Conservation (phyloP, 352 stramenopile genomes). For the Pilasporangium apinafurcum region DNA sequence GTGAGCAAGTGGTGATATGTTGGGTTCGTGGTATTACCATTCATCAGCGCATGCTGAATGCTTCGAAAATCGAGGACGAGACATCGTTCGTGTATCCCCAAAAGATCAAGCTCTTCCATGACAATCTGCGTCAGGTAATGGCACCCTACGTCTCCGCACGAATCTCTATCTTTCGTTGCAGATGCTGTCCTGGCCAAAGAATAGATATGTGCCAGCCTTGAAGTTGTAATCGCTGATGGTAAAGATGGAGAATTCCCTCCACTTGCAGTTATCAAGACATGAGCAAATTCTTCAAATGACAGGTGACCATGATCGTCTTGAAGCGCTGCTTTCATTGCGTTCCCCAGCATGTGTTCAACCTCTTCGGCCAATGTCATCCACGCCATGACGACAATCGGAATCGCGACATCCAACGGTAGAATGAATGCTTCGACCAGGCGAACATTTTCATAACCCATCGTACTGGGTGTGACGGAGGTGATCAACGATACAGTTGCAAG, state of each 20-base stretch:
- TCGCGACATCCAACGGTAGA: constrained; percentile 23
- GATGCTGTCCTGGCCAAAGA: background rate
- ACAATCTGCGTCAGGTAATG: constrained; percentile 14
- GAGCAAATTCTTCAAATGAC: constrained; percentile 27
- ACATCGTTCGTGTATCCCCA: constrained; percentile 19
- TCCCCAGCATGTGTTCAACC: constrained; percentile 12
- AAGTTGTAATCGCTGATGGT: constrained; percentile 2
- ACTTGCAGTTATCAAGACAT: constrained; percentile 19
- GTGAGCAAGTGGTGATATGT: constrained; percentile 3
- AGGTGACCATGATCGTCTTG: constrained; percentile 7
- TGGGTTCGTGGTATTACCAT: constrained; percentile 5
- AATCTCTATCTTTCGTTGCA: background rate
- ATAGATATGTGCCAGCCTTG: constrained; percentile 28
- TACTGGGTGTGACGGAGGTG: constrained; percentile 14
- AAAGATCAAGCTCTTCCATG: constrained; percentile 24
- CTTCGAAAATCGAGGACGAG: constrained; percentile 22
- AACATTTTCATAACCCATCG: constrained; percentile 12
- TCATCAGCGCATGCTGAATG: constrained; percentile 21
- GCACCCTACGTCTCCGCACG: constrained; percentile 7
- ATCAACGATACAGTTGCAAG: constrained; percentile 19
- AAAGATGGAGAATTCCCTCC: background rate
- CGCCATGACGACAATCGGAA: constrained; percentile 16
- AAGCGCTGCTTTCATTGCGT: constrained; percentile 20
- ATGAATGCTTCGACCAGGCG: constrained; percentile 21
- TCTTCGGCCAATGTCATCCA: constrained; percentile 20